Evolutionary conservation across 2,329 filamentous ascomycete species (phyloP).

Genomic region (Bisporella sp.): DNA sequence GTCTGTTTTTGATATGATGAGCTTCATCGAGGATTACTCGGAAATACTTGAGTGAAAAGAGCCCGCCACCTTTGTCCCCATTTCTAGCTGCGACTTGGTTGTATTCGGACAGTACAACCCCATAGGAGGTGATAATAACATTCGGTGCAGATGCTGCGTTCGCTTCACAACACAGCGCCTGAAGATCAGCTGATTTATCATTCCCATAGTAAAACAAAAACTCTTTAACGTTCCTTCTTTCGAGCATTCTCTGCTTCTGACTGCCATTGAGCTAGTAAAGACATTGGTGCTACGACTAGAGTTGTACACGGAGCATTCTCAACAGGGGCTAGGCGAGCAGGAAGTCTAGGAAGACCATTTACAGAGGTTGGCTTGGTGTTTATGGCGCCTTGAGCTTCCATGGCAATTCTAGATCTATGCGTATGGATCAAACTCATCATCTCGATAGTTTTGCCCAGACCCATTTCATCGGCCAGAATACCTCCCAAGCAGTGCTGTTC

Average conservation of each 20-base stretch:
- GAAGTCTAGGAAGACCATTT: conserved; percentile 55
- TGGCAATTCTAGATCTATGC: conserved; percentile 56
- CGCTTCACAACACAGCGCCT: conserved; percentile 66
- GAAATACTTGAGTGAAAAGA: conserved; percentile 94
- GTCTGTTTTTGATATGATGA: conserved; percentile 83
- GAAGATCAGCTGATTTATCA: conserved; percentile 75
- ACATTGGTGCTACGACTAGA: conserved; percentile 94
- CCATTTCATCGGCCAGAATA: conserved; percentile 95
- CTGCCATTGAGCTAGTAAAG: conserved; percentile 92
- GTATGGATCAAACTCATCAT: conserved; percentile 93
- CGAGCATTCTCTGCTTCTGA: conserved; percentile 92
- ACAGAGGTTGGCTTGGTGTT: conserved; percentile 33
- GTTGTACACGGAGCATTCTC: conserved; percentile 79
- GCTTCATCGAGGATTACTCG: conserved; percentile 93
- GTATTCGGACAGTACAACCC: conserved; percentile 84
- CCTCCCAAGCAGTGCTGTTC: conserved; percentile 93
- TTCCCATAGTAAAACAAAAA: conserved; percentile 87
- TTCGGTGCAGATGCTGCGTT: conserved; percentile 76
- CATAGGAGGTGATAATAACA: conserved; percentile 91
- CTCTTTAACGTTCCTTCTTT: conserved; percentile 74
- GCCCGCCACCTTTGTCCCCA: conserved; percentile 60
- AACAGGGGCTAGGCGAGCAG: conserved; percentile 47
- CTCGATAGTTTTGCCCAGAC: conserved; percentile 94
- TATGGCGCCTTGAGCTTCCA: conserved; percentile 27
- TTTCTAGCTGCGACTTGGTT: conserved; percentile 62